phyloP scores from a whole-genome alignment of 2,329 filamentous ascomycete species.

The Aureobasidium mangrovei region DNA sequence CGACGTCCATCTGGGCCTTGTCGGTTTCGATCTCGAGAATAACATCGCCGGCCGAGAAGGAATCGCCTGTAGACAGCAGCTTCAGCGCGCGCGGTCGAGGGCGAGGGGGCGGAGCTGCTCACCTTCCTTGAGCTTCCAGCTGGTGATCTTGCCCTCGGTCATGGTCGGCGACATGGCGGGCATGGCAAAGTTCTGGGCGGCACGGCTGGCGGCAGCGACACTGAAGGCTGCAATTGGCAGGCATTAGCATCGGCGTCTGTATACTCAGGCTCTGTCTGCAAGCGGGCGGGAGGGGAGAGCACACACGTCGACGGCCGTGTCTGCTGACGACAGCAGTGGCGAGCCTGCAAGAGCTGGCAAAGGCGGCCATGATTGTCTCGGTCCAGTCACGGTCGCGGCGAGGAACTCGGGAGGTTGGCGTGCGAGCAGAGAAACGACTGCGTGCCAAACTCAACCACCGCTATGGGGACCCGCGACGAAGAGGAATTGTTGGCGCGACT shows the following conservation, averaged over 20 bases:
- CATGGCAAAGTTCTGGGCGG: constrained; percentile 84
- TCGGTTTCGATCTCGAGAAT: constrained; percentile 89
- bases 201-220: constrained; percentile 27
- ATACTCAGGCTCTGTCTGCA: neutral
- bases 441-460: too few relatives aligned
- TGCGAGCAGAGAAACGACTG: too few relatives aligned
- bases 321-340: constrained; percentile 7
- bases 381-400: too few relatives aligned
- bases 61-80: constrained; percentile 46
- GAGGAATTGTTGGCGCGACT: neutral
- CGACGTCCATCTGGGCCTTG: constrained; percentile 91
- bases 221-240: constrained; percentile 12
- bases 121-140: constrained; percentile 79
- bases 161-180: constrained; percentile 85
- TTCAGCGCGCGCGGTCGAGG: neutral
- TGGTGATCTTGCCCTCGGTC: constrained; percentile 84
- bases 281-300: neutral
- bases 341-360: constrained; percentile 11
- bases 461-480: neutral
- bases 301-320: constrained; percentile 12
- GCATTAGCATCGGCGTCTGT: neutral
- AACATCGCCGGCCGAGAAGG: constrained; percentile 74
- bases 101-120: constrained; percentile 14
- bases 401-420: too few relatives aligned
- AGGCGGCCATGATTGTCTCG: neutral